These are phyloP conservation scores for Exophiala spinifera DNA, from an alignment of 2,329 filamentous ascomycete genomes.

Conservation along the genomic window DNA sequence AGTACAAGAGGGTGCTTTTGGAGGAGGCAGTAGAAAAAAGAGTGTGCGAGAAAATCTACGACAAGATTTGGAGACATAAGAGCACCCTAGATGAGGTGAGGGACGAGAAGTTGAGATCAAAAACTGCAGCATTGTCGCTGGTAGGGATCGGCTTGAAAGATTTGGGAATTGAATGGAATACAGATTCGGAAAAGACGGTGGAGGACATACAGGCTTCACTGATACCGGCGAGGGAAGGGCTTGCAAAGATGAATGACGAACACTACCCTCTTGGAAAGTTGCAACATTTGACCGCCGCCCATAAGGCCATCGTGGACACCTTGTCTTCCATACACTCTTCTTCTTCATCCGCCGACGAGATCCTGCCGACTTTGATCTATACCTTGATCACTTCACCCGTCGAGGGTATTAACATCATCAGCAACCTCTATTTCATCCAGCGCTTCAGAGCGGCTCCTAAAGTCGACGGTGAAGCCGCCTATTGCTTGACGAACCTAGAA, in stretches of 20 bases:
- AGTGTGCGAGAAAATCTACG: slow-evolving; percentile 80
- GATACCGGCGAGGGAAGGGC: slow-evolving; percentile 64
- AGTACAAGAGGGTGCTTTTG: slow-evolving; percentile 70
- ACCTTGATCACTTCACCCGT: slow-evolving; percentile 87
- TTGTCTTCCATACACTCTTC: slow-evolving; percentile 64
- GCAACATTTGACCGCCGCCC: slow-evolving; percentile 79
- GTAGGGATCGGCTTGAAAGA: slow-evolving; percentile 88
- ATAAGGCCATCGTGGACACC: slow-evolving; percentile 93
- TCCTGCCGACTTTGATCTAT: slow-evolving; percentile 95
- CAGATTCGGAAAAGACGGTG: slow-evolving; percentile 53
- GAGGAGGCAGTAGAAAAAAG: slow-evolving; percentile 90
- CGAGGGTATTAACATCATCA: slow-evolving; percentile 82
- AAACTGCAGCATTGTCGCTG: slow-evolving; percentile 84
- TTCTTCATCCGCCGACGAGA: slow-evolving; percentile 89
- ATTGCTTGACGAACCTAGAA: slow-evolving; percentile 93
- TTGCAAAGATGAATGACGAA: slow-evolving; percentile 80
- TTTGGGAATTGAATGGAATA: slow-evolving; percentile 71
- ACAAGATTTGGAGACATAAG: slow-evolving; percentile 84
- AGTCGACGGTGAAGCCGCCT: slow-evolving; percentile 89
- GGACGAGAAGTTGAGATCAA: slow-evolving; percentile 90
- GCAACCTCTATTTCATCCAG: slow-evolving; percentile 93
- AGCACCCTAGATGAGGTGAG: slow-evolving; percentile 91
- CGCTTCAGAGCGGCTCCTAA: slow-evolving; percentile 81
- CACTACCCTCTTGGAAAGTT: slow-evolving; percentile 89
- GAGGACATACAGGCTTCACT: slow-evolving; percentile 71